Conservation (phyloP, 192 early-diverging fungal species). For the Gamsiella multidivaricata region DNA sequence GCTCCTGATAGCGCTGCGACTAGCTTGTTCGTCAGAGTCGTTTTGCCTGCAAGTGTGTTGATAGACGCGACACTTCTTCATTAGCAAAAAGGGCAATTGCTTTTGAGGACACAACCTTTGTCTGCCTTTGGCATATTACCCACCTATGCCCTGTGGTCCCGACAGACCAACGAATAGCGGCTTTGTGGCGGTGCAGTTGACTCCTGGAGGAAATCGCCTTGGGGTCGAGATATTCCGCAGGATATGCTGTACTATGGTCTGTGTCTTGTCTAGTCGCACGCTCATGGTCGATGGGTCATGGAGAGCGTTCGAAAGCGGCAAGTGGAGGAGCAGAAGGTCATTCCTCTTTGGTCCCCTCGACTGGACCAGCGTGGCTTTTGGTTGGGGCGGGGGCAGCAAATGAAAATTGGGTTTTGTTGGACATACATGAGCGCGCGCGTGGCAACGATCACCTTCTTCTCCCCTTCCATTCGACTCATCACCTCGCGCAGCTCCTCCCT, state of each 20-base stretch:
- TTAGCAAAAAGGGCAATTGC: too few relatives aligned
- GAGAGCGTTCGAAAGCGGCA: neutral
- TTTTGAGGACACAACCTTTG: too few relatives aligned
- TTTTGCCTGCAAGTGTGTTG: constrained; percentile 30
- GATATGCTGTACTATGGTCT: constrained; percentile 46
- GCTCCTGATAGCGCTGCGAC: constrained; percentile 12
- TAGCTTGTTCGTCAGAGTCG: constrained; percentile 37
- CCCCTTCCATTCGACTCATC: too few relatives aligned
- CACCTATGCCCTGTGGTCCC: constrained; percentile 52
- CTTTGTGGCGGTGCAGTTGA: neutral
- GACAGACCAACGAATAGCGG: constrained; percentile 43
- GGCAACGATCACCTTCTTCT: too few relatives aligned
- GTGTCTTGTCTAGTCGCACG: constrained; percentile 30
- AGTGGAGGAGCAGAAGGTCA: neutral
- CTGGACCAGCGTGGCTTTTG: too few relatives aligned
- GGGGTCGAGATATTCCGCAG: constrained; percentile 24
- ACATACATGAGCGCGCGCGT: too few relatives aligned
- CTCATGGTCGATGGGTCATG: constrained; percentile 7
- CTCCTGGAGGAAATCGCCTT: constrained; percentile 24
- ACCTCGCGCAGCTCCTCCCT: neutral
- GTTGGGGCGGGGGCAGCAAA: too few relatives aligned
- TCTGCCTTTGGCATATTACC: too few relatives aligned
- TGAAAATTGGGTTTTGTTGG: too few relatives aligned
- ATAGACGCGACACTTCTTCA: too few relatives aligned
- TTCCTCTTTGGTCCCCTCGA: too few relatives aligned